Base-by-base conservation (phyloP, 108 stramenopile species). In the Cyclotella kingstonii region DNA sequence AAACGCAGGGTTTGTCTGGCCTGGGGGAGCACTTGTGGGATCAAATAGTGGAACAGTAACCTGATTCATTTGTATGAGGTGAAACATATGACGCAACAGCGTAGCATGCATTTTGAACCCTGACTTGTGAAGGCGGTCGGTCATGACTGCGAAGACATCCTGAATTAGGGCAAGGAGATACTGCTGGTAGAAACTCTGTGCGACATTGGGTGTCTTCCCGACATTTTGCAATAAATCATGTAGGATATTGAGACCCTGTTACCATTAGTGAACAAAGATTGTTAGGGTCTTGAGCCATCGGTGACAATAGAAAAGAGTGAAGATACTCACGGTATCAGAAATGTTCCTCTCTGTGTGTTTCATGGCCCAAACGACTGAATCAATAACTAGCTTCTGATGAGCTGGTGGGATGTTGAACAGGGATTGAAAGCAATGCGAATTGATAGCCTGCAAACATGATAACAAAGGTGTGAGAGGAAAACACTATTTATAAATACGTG, bases 281-380 rank as follows among this genome's bases (percentile, higher is more conserved):
- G 42, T 22, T 38, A 59, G n/a, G n/a, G n/a, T n/a, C n/a, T n/a
- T n/a, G n/a, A n/a, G n/a, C n/a, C n/a, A n/a, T n/a, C n/a, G n/a
- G n/a, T n/a, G n/a, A n/a, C n/a, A n/a, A n/a, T n/a, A 15, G n/a
- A 35, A 14, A 22, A 5, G 17, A 22, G 11, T n/a, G 25, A 47
- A 0, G 45, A n/a, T 18, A 80, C 84, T 66, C 64, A 84, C 84
- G 42, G 95, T 96, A 63, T 96, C 97, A 34, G 91, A 77, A 57
- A 98, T 96, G 63, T 97, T 98, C 46, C 99, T 79, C 72, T 98
- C 99, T 10, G 97, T 98, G 78, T 99, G 98, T 82, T 98, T 99
- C 82, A 98, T 91, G 8, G 97, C 99, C 99, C 98, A 99, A 31
- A 98, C 96, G 57, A 98, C 86, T 22, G 95, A 80, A 72, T 99